Conservation (phyloP, 371 early-diverging fungal species). For the Syncephalis plumigaleata region DNA sequence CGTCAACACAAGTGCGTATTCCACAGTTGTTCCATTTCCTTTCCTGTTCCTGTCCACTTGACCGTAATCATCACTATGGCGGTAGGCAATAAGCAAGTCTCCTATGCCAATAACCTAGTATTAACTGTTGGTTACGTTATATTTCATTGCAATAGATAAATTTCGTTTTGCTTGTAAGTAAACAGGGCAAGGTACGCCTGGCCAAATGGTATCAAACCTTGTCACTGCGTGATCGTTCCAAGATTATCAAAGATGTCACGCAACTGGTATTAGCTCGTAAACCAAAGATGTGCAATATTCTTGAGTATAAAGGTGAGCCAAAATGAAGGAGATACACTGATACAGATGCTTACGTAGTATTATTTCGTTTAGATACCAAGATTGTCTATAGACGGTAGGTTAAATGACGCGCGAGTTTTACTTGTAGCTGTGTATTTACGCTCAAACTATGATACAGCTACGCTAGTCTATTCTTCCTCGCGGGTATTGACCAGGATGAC, state of each 20-base stretch:
- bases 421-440: not conserved
- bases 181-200: conserved; percentile 80
- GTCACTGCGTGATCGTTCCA: conserved; percentile 78
- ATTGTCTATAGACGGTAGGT: conserved; percentile 75
- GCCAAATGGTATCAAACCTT: conserved; percentile 92
- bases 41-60: too few species aligned
- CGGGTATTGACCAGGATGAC: conserved; percentile 78
- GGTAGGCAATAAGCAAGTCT: too few species aligned
- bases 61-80: too few species aligned
- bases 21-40: too few species aligned
- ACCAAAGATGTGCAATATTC: conserved; percentile 93
- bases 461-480: conserved; percentile 88
- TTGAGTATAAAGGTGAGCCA: conserved; percentile 79
- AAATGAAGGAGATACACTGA: not conserved
- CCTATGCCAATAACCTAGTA: too few species aligned
- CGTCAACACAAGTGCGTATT: too few species aligned
- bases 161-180: conserved; percentile 43
- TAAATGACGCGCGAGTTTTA: not conserved
- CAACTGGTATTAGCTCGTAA: conserved; percentile 75
- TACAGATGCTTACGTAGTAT: not conserved
- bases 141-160: conserved; percentile 27
- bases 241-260: conserved; percentile 87
- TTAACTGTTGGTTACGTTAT: too few species aligned
- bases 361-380: conserved; percentile 50
- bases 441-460: conserved; percentile 37